Evolutionary conservation across 164 flowering plant genomes (phyloP).

Genomic region (Brasenia schreberi): DNA sequence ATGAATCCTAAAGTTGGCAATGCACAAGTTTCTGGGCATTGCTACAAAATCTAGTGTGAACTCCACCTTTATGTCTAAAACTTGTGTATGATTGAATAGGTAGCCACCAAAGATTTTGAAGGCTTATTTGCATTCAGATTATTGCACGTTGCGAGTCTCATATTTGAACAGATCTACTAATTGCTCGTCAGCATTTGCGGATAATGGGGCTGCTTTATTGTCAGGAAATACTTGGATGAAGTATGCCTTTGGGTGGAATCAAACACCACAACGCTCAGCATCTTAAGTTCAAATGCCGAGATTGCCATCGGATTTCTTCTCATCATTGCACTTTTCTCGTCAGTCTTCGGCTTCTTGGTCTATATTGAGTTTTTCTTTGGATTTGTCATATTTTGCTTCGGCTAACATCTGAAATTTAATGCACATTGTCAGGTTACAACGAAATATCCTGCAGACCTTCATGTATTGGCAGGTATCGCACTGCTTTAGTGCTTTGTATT

Average conservation of each 20-base stretch:
- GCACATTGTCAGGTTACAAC: slow-evolving; percentile 71
- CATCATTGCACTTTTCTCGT: slow-evolving; percentile 82
- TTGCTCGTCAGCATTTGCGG: neutral
- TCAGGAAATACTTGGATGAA: slow-evolving; percentile 92
- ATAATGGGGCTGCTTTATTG: neutral
- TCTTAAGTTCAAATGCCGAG: slow-evolving; percentile 85
- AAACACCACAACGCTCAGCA: slow-evolving; percentile 69
- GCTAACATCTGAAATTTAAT: neutral
- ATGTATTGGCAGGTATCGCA: slow-evolving; percentile 95
- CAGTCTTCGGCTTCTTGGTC: slow-evolving; percentile 15
- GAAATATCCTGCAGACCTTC: slow-evolving; percentile 86
- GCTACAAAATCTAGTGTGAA: no score
- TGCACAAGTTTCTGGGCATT: no score
- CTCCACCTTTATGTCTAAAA: no score
- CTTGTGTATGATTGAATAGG: no score
- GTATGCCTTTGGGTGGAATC: slow-evolving; percentile 95
- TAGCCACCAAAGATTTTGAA: no score
- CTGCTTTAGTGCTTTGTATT: neutral
- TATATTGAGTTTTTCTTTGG: neutral
- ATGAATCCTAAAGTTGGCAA: no score
- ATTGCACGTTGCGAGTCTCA: no score
- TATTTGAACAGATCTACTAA: no score
- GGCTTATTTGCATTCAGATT: no score
- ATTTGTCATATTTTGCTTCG: neutral
- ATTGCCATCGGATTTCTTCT: slow-evolving; percentile 84